Evolutionary conservation across 495 filamentous ascomycete genomes (phyloP).

Genomic region (Baudoinia panamericana): DNA sequence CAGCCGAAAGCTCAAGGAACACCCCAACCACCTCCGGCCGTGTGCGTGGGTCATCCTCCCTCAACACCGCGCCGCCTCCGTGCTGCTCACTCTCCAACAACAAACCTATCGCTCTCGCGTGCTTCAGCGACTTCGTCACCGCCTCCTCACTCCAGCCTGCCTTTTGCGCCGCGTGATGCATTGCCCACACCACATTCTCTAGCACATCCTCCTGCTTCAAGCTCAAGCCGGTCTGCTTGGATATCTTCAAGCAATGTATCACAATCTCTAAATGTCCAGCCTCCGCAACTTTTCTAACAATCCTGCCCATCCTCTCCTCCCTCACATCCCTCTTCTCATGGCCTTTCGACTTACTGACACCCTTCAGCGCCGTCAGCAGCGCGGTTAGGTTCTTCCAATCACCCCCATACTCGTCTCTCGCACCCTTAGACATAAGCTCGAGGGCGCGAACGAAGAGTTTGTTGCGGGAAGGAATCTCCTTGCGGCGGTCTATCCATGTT

Average conservation of each 20-base stretch:
- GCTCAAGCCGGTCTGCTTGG: constrained; percentile 23
- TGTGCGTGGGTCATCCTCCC: constrained; percentile 21
- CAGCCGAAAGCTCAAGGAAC: constrained; percentile 29
- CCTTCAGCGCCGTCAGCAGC: constrained; percentile 25
- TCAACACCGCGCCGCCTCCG: constrained; percentile 9
- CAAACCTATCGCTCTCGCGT: constrained; percentile 26
- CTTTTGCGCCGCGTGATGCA: constrained; percentile 19
- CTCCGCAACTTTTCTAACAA: constrained; percentile 21
- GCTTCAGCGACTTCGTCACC: constrained; percentile 21
- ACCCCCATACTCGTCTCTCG: constrained; percentile 5
- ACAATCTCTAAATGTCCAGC: constrained; percentile 23
- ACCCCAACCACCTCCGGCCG: constrained; percentile 26
- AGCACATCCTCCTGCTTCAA: constrained; percentile 18
- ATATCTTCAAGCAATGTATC: constrained; percentile 23
- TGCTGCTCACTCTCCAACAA: constrained; percentile 27
- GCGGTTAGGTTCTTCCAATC: constrained; percentile 29
- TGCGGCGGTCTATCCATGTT: constrained; percentile 24
- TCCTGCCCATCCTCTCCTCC: constrained; percentile 17
- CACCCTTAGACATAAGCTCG: constrained; percentile 15
- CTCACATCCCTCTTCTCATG: constrained; percentile 13
- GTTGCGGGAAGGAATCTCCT: constrained; percentile 23
- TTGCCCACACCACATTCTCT: constrained; percentile 17
- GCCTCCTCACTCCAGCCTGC: constrained; percentile 20
- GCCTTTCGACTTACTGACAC: too few species aligned
- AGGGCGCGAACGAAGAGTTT: constrained; percentile 19